Base-by-base conservation (phyloP, 2,329 filamentous ascomycete genomes). In the Aspergillus cejpii region DNA sequence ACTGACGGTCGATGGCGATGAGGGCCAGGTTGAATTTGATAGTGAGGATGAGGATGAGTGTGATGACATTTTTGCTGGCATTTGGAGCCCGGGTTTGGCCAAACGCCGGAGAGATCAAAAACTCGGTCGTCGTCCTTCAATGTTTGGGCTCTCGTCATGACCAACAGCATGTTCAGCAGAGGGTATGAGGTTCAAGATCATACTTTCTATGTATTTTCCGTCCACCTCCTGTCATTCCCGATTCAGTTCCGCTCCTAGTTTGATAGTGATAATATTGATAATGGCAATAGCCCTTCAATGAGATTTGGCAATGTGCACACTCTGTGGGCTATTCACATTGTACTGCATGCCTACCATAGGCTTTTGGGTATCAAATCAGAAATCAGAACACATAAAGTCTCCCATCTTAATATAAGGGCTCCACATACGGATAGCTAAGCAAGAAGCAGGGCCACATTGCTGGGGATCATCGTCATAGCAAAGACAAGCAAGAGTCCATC, bases 31-130 rank as follows among this genome's bases (percentile, higher is more conserved):
- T 2, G 75, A 80, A 55, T 83, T 83, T 56, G 79, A 83, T 56
- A 78, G 74, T 45, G 75, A 82, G 62, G 79, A 83, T 58, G 80
- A 83, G 56, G 79, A 83, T 48, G 80, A 83, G 62, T 83, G 80
- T 48, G 80, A 83, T 62, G 79, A 82, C 60, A 52, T 83, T 23
- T 83, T 83, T 57, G 70, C 76, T 12, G 80, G 80, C 0, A 69
- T 80, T 15, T 83, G 80, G 80, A 80, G 68, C 47, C 72, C 75
- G 12, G 69, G 72, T 45, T 55, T 78, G 43, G 80, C 80, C 31
- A 64, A 59, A 33, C 59, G 65, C 11, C 55, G 55, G 63, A 69
- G 66, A 61, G 73, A 57, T 56, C 75, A 62, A 57, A 67, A 60
- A 46, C 46, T 58, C 40, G 61, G 60, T 36, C 54, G 51, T 41